Conservation (phyloP, 2,329 filamentous ascomycete species). For the Falciphora oryzae region DNA sequence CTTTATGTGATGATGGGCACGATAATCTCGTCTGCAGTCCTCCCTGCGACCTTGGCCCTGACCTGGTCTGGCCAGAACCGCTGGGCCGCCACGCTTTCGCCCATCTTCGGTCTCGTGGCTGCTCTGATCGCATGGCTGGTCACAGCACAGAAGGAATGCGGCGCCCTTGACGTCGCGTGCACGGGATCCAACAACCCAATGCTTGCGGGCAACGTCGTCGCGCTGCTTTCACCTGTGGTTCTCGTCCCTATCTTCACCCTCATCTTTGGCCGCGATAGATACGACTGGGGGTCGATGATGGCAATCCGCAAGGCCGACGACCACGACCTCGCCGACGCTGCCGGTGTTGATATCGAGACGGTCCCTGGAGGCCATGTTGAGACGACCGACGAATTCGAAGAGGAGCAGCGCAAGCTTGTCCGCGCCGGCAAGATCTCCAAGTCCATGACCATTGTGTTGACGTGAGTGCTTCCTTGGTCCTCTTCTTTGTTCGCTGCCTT, state of each 20-base stretch:
- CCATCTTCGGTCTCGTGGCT: slow-evolving; percentile 62
- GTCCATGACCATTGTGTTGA: slow-evolving; percentile 24
- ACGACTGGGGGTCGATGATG: slow-evolving; percentile 83
- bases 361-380: slow-evolving; percentile 41
- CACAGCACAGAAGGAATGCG: slow-evolving; percentile 64
- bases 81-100: slow-evolving; percentile 66
- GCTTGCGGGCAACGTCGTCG: slow-evolving; percentile 80
- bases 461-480: slow-evolving; percentile 17
- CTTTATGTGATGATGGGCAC: slow-evolving; percentile 87
- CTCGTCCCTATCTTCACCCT: slow-evolving; percentile 73
- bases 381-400: slow-evolving; percentile 32
- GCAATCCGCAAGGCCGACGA: slow-evolving; percentile 75
- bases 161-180: slow-evolving; percentile 61
- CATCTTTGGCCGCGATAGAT: slow-evolving; percentile 63
- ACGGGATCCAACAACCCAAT: slow-evolving; percentile 85
- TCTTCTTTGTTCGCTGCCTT: neutral
- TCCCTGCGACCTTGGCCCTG: slow-evolving; percentile 75
- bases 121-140: slow-evolving; percentile 74
- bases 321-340: slow-evolving; percentile 58
- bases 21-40: slow-evolving; percentile 78
- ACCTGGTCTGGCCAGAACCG: slow-evolving; percentile 77
- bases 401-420: slow-evolving; percentile 30
- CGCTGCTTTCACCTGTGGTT: slow-evolving; percentile 69
- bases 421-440: slow-evolving; percentile 29
- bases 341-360: slow-evolving; percentile 60